These are phyloP conservation scores for Backusella australiensis DNA, from an alignment of 192 early-diverging fungal genomes.

Conservation along the genomic window DNA sequence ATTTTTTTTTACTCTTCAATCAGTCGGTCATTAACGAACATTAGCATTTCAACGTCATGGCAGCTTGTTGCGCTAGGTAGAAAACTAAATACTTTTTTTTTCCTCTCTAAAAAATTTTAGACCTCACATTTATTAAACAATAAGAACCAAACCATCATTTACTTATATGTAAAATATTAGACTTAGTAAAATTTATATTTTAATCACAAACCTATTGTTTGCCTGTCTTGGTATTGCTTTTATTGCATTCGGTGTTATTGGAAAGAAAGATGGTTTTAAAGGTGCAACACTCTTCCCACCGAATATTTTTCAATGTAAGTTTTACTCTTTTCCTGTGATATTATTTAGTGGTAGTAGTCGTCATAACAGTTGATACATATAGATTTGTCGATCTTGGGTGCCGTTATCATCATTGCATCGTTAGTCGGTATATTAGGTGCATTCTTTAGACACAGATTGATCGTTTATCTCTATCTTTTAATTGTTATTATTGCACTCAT, in stretches of 20 bases:
- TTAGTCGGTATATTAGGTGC: slow-evolving; percentile 20
- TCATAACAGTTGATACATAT: background rate
- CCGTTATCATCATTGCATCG: slow-evolving; percentile 16
- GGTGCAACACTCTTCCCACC: slow-evolving; percentile 20
- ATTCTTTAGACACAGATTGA: slow-evolving; percentile 4
- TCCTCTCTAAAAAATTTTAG: background rate
- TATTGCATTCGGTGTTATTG: slow-evolving; percentile 24
- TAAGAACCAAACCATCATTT: background rate
- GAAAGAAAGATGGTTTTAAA: slow-evolving; percentile 14
- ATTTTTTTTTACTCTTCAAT: background rate
- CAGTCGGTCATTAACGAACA: background rate
- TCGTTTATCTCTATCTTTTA: slow-evolving; percentile 15
- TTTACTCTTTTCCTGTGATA: background rate
- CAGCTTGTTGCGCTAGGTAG: slow-evolving; percentile 15
- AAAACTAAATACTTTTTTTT: background rate
- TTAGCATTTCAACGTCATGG: background rate
- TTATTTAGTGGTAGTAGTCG: background rate
- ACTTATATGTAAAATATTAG: background rate
- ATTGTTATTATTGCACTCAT: slow-evolving; percentile 19
- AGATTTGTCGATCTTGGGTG: slow-evolving; percentile 15
- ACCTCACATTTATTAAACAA: background rate
- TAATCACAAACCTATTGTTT: slow-evolving; percentile 28
- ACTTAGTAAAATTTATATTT: slow-evolving; percentile 30
- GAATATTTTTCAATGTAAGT: slow-evolving; percentile 18
- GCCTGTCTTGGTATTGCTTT: slow-evolving; percentile 24